Evolutionary conservation across 2,329 filamentous ascomycete species (phyloP), one percentile per base, ranked within the genome.

Genomic region (Beauveria medogensis): DNA sequence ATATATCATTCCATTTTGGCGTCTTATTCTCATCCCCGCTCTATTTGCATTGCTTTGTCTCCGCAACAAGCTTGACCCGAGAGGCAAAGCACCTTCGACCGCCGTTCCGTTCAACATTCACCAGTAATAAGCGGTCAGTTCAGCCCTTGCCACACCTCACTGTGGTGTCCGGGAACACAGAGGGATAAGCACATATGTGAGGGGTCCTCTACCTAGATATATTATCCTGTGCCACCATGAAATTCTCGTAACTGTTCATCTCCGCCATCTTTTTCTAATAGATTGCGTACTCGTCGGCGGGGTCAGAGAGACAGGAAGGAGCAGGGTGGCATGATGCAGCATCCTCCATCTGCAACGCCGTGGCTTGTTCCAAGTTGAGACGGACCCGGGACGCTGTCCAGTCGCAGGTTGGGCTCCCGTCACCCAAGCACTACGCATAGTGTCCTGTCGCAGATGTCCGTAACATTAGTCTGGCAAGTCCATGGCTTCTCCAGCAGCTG

Each of bases 331-430:
- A 47, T 57, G 44, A 57, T 50, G 44, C 24, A 34, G 44, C 24
- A 34, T 30, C 9, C 55, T 41, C 46, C 37, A 57, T 57, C 22
- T 28, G 28, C 57, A 37, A 54, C 50, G 50, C 50, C 50, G 57
- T 59, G 57, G 57, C 57, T 51, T 59, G 57, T 59, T 59, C 40
- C 57, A 59, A 59, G 48, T 54, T 59, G 57, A 59, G 57, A 59
- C 57, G 57, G 57, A 59, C 57, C 41, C 50, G 26, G 50, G 40
- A 54, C 50, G 20, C 12, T 37, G 40, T 26, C 57, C 50, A 54
- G 57, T 59, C 48, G 48, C 57, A 59, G 41, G 57, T 22, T 28
- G 46, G 14, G 34, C 47, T 16, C 47, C 51, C n/a, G 3, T 22
- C 41, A 26, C 18, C 22, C 44, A 37, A 20, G 10, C 9, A n/a